A percentile compares a stretch with the other conserved stretches of the same genome.
phyloP scores from a whole-genome alignment of 805 yeast genomes.

The Sugiyamaella qingdaonensis region DNA sequence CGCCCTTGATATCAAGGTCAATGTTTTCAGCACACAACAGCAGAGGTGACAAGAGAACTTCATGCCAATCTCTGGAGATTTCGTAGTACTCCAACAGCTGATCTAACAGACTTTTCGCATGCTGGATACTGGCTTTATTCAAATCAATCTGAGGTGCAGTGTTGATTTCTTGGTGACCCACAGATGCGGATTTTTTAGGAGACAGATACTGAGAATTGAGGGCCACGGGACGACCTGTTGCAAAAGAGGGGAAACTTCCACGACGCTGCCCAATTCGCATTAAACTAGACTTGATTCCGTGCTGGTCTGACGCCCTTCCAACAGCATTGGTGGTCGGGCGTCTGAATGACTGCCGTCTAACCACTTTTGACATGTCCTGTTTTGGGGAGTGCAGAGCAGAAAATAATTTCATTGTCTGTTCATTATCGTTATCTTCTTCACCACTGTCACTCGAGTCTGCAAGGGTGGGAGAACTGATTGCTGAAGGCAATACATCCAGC shows the following conservation, averaged over 20 bases:
- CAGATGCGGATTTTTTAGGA: background rate
- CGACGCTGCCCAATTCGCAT: slow-evolving; percentile 22
- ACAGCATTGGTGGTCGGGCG: slow-evolving; percentile 24
- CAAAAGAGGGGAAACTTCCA: slow-evolving; percentile 15
- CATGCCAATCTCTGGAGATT: slow-evolving; percentile 54
- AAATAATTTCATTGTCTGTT: slow-evolving; percentile 23
- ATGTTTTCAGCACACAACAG: slow-evolving; percentile 53
- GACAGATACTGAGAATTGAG: background rate
- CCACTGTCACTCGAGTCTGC: slow-evolving; percentile 5
- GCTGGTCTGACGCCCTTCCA: background rate
- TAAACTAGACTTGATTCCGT: slow-evolving; percentile 5
- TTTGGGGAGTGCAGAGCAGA: slow-evolving; percentile 17
- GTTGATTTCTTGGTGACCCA: background rate
- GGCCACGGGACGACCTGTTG: background rate
- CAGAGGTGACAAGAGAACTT: slow-evolving; percentile 47
- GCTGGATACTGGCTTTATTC: slow-evolving; percentile 31
- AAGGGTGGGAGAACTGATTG: background rate
- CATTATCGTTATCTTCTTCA: slow-evolving; percentile 22
- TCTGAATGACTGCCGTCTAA: slow-evolving; percentile 8
- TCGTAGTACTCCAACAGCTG: slow-evolving; percentile 32
- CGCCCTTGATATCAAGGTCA: slow-evolving; percentile 54
- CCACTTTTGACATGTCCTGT: slow-evolving; percentile 4
- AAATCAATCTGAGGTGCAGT: slow-evolving; percentile 23
- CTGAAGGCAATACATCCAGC: slow-evolving; percentile 2
- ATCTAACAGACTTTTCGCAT: slow-evolving; percentile 27